These are phyloP conservation scores for Pisolithus orientalis DNA, from an alignment of 768 basidiomycete genomes.

Conservation along the genomic window DNA sequence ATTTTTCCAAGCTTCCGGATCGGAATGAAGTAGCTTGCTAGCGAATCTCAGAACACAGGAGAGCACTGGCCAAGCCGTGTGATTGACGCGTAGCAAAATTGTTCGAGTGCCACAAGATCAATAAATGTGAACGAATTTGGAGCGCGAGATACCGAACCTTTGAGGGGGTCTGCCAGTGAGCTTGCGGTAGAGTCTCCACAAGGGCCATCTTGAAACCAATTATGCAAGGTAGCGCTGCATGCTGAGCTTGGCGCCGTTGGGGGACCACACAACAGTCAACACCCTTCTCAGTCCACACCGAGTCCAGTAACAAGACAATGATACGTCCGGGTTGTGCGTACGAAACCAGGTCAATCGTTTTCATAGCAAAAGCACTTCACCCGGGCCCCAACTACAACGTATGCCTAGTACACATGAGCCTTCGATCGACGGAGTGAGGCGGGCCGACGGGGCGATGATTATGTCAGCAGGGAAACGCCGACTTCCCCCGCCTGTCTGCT, in stretches of 20 bases:
- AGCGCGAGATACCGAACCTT: background rate
- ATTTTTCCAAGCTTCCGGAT: background rate
- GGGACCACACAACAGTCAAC: background rate
- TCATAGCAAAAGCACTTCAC: background rate
- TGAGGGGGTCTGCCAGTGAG: background rate
- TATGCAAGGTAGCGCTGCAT: background rate
- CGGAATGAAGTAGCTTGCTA: background rate
- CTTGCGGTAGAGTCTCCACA: background rate
- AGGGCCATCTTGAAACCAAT: background rate
- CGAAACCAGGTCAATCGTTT: background rate
- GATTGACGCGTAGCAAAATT: background rate
- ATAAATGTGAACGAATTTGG: background rate
- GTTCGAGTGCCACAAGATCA: background rate
- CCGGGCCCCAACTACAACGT: background rate
- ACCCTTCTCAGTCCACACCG: background rate
- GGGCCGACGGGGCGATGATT: conserved; percentile 10
- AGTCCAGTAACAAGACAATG: background rate
- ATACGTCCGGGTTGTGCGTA: no score
- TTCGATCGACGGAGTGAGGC: background rate
- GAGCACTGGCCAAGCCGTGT: background rate
- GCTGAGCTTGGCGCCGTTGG: background rate
- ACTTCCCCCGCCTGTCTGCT: conserved; percentile 17
- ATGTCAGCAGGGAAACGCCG: conserved; percentile 26
- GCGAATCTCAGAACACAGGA: no score
- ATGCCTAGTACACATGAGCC: background rate